Evolutionary conservation across 2,329 filamentous ascomycete genomes (phyloP), one percentile per base, ranked within the genome.

Genomic region (Rhynchosporium graminicola): DNA sequence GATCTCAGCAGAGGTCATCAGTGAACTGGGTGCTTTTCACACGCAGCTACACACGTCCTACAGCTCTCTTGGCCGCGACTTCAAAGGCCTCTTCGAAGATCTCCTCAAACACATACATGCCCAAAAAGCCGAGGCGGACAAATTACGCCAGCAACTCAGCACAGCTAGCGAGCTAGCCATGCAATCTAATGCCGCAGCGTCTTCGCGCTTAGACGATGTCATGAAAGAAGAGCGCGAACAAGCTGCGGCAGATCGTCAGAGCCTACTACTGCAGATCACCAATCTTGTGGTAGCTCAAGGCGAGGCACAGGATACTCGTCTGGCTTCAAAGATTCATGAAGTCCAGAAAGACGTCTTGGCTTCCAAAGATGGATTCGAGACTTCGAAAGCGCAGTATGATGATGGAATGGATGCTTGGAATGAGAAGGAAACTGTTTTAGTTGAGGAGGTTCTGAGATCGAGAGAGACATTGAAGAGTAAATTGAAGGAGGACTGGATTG

Each of bases 1-100:
- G 60, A 97, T 98, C 65, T 92, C 92, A 0, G 90, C 88, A 12
- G 94, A 96, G 70, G 93, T 98, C 54, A 85, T 97, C 63, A 88
- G 84, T 63, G 94, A 98, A 75, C 83, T 99, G 64, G 84, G 87
- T 38, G 83, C 84, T n/a, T 96, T 98, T 71, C 92, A 97, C 74
- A 84, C 81, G 56, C 87, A 87, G 80, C 83, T 98, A 36, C 92
- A 96, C 71, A 79, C 85, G 12, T 97, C 94, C 0, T 97, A 97
- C 75, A 89, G 87, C 68, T 83, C 85, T 1, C 83, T 98, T 1
- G 92, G 92, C 8, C 87, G 88, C 63, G 92, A 98, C 68, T 92
- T 97, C 79, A 96, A 94, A 74, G 79, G 80, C 4, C 84, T 94
- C 29, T 97, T 98, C 68, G 92, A 97, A 67, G 87, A 90, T 12